Evolutionary conservation across 768 basidiomycete genomes (phyloP), one percentile per base, ranked within the genome.

Genomic region (Agrocybe chaxingu): DNA sequence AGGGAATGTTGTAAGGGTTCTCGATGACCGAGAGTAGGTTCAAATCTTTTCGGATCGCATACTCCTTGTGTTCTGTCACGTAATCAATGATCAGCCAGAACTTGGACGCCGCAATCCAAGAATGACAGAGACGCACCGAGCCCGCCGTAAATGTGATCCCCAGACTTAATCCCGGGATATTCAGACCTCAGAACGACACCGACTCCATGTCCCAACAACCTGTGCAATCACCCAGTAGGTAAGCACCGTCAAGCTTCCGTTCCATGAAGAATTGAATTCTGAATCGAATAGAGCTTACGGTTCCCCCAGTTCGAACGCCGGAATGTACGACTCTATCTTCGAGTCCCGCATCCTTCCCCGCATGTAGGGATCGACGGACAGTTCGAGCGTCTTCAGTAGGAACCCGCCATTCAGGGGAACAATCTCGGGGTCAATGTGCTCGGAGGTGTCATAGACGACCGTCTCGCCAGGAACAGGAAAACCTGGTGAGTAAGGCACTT

Each of bases 371-470:
- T 77, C 76, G 33, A 76, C 57, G 0, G 74, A 73, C 4, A 78
- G 57, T 1, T 69, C 70, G 11, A 84, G 69, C 0, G 71, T 71
- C 62, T 82, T 84, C 55, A 81, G 39, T 7, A 84, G 57, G 47
- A 80, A 57, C 0, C 77, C 76, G 0, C 77, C 76, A 13, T 78
- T 61, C 37, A 80, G 60, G 1, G 71, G 60, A 0, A 70, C 71
- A 29, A 57, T 72, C 12, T 80, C 76, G 18, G 74, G 56, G 54
- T 84, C 81, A 56, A 84, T 82, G 1, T 65, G 72, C 47, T 72
- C 58, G 0, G 65, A 71, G 3, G 50, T 63, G 50, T 82, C 78
- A 51, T 77, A 71, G 0, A 73, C 57, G 2, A 72, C 71, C 5
- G 76, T 78, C 55, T 76, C 38, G 19, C 19, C 38, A 11, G 19